Evolutionary conservation across 176 grass and related monocot species (phyloP), one percentile per base, ranked within the genome.

Genomic region (Pontederia paniculata): DNA sequence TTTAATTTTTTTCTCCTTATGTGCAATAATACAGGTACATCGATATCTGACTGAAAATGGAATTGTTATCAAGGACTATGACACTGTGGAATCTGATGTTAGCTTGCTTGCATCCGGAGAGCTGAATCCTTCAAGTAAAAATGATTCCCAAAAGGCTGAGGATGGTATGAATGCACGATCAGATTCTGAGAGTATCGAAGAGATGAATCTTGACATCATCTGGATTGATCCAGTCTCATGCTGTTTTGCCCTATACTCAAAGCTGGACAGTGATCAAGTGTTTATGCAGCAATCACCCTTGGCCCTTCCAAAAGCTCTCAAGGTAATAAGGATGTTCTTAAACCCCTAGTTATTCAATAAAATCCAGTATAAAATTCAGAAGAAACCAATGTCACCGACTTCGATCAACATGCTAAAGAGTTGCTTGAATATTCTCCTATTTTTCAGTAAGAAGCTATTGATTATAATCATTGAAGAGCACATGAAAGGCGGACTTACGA

Each of bases 301-400:
- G 68, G 80, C 93, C 48, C 86, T 97, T 67, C 70, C 93, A 55
- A 97, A 97, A 57, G 93, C 93, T 76, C 49, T 98, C 45, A 98
- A 98, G 86, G 93, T 98, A 66, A 70, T 41, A 22, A 48, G 45
- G 12, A 37, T 37, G 28, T 37, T 37, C 28, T 37, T 37, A 37
- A 37, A 37, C 7, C 28, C 28, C 7, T 37, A 37, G 28, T 37
- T 37, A 37, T 37, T 37, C 28, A 37, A 37, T 37, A 37, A 2
- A 37, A 37, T 37, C 28, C 28, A 37, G 7, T 37, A 37, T 37
- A 37, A 31, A n/a, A 37, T 37, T 5, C 28, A 37, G 28, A 37
- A 37, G 28, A 37, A 37, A 37, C 28, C 28, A 37, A 5, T 2
- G 3, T 37, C 28, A 37, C 7, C 28, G 3, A 6, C 28, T 37